phyloP scores from a whole-genome alignment of 2,329 filamentous ascomycete genomes.

The Huntiella moniliformis region DNA sequence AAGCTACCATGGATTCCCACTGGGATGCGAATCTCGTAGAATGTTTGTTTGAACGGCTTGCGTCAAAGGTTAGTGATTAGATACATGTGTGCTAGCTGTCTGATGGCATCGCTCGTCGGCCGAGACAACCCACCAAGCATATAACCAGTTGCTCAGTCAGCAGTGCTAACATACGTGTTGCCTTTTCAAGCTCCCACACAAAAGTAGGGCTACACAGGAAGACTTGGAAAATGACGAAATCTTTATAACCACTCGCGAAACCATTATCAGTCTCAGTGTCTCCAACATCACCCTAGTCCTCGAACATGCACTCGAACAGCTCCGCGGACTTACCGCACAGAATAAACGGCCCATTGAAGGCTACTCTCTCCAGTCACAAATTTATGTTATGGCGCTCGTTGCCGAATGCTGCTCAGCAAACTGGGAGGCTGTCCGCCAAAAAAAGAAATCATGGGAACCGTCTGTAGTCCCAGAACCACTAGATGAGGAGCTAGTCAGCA shows the following conservation, averaged over 20 bases:
- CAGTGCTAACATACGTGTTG: neutral
- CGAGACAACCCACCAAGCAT: no score
- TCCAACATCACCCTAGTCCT: constrained; percentile 34
- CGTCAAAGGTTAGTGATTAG: constrained; percentile 31
- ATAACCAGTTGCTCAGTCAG: neutral
- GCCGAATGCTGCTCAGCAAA: constrained; percentile 46
- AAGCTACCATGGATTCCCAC: constrained; percentile 8
- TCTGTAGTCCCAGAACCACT: constrained; percentile 22
- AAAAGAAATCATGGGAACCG: constrained; percentile 11
- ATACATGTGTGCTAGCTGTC: no score
- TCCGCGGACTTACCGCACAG: constrained; percentile 35
- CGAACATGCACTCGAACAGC: constrained; percentile 35
- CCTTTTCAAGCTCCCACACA: constrained; percentile 36
- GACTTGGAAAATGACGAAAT: constrained; percentile 43
- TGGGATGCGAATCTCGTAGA: constrained; percentile 36
- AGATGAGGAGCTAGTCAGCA: constrained; percentile 31
- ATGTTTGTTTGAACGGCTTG: constrained; percentile 39
- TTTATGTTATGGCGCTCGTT: constrained; percentile 43
- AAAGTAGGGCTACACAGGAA: constrained; percentile 37
- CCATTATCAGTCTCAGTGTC: constrained; percentile 40
- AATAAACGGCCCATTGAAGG: constrained; percentile 31
- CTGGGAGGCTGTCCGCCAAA: constrained; percentile 29
- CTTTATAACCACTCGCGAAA: constrained; percentile 39
- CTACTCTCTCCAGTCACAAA: constrained; percentile 44
- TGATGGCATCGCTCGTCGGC: neutral